Evolutionary conservation across 768 basidiomycete genomes (phyloP).

Genomic region (Tylopilus plumbeoviolaceoides): DNA sequence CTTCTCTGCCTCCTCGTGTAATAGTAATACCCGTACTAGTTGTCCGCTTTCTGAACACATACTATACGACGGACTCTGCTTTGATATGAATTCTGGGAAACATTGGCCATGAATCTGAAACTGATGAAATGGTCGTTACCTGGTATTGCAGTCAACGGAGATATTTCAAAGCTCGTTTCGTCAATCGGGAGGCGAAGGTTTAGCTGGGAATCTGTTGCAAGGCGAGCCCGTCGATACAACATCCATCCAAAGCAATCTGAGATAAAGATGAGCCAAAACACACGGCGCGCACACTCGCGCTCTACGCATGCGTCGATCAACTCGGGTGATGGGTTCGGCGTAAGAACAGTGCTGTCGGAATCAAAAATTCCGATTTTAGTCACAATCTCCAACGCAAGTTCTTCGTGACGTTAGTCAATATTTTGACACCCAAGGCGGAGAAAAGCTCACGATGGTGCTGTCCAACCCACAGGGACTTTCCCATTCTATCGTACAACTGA

Average conservation of each 20-base stretch:
- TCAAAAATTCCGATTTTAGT: conserved; percentile 62
- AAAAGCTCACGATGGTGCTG: conserved; percentile 30
- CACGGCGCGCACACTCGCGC: conserved; percentile 74
- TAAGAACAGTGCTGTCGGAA: conserved; percentile 56
- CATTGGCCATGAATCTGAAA: conserved; percentile 6
- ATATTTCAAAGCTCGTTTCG: conserved; percentile 77
- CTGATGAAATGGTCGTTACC: conserved; percentile 17
- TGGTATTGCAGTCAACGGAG: conserved; percentile 37
- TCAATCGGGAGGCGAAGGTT: conserved; percentile 72
- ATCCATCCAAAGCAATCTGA: conserved; percentile 48
- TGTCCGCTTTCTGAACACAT: conserved; percentile 61
- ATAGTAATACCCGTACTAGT: conserved; percentile 62
- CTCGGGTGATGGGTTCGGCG: conserved; percentile 55
- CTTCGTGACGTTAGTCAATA: conserved; percentile 36
- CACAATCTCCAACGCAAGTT: conserved; percentile 59
- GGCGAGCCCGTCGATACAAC: conserved; percentile 32
- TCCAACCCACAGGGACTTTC: conserved; percentile 33
- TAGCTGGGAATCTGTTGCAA: conserved; percentile 41
- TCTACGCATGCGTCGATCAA: conserved; percentile 62
- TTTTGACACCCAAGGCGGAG: not conserved
- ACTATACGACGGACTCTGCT: conserved; percentile 56
- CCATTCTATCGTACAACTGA: conserved; percentile 58
- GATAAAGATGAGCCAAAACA: conserved; percentile 75
- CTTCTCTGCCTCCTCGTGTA: conserved; percentile 59
- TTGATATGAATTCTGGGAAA: conserved; percentile 60